Evolutionary conservation across 345 rosid genomes (phyloP).

Genomic region (Citrus trifoliata): DNA sequence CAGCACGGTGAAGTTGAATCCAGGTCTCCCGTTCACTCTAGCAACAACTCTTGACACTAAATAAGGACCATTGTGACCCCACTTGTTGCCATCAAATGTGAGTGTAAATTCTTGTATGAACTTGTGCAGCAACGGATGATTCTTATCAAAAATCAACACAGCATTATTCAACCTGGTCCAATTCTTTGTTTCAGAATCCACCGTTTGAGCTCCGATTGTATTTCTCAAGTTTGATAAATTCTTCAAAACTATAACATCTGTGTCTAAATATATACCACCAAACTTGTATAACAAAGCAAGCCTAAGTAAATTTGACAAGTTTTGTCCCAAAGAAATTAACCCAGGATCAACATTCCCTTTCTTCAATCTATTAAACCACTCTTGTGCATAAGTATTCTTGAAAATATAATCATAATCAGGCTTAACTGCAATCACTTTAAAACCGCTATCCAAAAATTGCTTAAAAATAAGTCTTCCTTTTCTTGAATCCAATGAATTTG

Average conservation of each 20-base stretch:
- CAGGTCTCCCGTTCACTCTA: constrained; percentile 36
- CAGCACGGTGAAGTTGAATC: constrained; percentile 55
- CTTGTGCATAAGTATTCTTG: constrained; percentile 58
- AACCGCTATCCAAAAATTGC: constrained; percentile 53
- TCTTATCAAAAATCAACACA: constrained; percentile 71
- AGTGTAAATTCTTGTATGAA: constrained; percentile 80
- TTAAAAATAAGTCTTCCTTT: constrained; percentile 43
- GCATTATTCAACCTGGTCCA: constrained; percentile 94
- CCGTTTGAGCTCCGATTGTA: constrained; percentile 73
- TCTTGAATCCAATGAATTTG: constrained; percentile 62
- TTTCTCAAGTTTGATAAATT: constrained; percentile 50
- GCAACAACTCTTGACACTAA: constrained; percentile 77
- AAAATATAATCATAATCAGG: constrained; percentile 70
- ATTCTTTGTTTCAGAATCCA: constrained; percentile 47
- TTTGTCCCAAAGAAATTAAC: constrained; percentile 78
- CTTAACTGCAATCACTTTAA: constrained; percentile 38
- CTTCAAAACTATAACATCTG: constrained; percentile 63
- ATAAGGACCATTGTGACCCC: constrained; percentile 99
- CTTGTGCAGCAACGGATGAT: constrained; percentile 64
- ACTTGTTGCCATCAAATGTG: constrained; percentile 83
- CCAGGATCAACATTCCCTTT: constrained; percentile 70
- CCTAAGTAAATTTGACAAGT: constrained; percentile 77
- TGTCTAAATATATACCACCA: constrained; percentile 82
- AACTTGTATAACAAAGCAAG: constrained; percentile 72
- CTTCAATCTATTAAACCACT: constrained; percentile 55